Percentiles rank a stretch among this genome's conserved stretches.
These are phyloP conservation scores for Microdochium nivale DNA, from an alignment of 2,329 filamentous ascomycete species.

Conservation along the genomic window DNA sequence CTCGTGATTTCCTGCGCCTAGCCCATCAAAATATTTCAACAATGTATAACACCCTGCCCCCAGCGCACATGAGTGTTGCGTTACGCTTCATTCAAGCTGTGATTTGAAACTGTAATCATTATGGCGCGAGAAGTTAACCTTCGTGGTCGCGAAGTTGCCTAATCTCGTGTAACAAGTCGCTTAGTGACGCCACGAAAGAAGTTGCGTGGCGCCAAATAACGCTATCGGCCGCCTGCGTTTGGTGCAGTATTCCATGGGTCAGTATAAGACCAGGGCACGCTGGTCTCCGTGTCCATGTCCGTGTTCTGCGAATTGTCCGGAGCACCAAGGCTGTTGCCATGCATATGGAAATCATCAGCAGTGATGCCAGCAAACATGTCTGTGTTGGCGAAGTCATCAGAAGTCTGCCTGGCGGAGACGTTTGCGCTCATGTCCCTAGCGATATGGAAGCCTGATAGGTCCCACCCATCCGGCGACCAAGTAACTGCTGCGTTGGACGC, in stretches of 20 bases:
- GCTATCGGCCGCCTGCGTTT: neutral
- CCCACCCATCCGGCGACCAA: constrained; percentile 52
- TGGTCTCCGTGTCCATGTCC: neutral
- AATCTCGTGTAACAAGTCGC: too few species aligned
- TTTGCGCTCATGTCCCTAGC: constrained; percentile 32
- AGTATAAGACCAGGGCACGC: neutral
- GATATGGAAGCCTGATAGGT: constrained; percentile 40
- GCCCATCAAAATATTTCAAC: too few species aligned
- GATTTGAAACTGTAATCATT: too few species aligned
- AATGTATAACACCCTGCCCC: too few species aligned
- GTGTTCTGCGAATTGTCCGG: neutral
- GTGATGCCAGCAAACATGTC: constrained; percentile 35
- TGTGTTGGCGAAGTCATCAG: constrained; percentile 39
- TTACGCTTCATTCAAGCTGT: too few species aligned
- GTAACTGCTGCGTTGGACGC: constrained; percentile 22
- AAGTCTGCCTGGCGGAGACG: constrained; percentile 35
- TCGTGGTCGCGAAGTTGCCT: too few species aligned
- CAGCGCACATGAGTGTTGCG: too few species aligned
- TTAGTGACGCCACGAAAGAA: too few species aligned
- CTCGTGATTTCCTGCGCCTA: too few species aligned
- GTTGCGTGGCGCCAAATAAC: neutral
- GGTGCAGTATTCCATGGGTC: neutral
- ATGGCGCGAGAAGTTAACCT: too few species aligned
- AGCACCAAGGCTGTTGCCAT: neutral
- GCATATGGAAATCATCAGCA: constrained; percentile 18